Evolutionary conservation across 176 grass and related monocot species (phyloP).

Genomic region (Carex cristatella): DNA sequence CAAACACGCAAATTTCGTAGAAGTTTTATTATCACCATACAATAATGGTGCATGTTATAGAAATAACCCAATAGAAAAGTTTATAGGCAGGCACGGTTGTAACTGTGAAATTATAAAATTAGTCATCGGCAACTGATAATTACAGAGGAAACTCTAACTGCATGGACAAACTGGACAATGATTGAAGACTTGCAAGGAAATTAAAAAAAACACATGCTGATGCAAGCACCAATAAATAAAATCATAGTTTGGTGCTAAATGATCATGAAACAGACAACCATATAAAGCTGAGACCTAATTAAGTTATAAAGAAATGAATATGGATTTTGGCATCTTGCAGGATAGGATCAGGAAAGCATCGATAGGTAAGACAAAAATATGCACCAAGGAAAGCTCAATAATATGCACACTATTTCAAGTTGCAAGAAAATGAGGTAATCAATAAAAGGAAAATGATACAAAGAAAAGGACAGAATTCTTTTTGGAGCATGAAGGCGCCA

Average conservation of each 20-base stretch:
- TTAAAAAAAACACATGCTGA: not conserved
- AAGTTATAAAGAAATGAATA: not conserved
- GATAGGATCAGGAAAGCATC: not conserved
- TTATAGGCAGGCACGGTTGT: not conserved
- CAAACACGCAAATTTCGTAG: not conserved
- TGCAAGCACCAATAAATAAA: not conserved
- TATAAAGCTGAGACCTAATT: not conserved
- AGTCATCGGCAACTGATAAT: not conserved
- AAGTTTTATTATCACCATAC: not conserved
- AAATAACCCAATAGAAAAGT: not conserved
- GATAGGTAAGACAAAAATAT: not conserved
- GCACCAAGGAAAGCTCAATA: not conserved
- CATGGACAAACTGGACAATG: not conserved
- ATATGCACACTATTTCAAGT: too few relatives aligned
- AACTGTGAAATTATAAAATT: not conserved
- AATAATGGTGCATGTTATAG: not conserved
- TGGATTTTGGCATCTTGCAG: not conserved
- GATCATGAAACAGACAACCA: not conserved
- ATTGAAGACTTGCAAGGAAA: not conserved
- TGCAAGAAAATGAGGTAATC: not conserved
- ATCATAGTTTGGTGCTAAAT: not conserved
- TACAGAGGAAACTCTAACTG: not conserved
- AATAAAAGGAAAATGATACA: not conserved
- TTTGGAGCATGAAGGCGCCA: not conserved
- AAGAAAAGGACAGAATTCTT: not conserved